These are phyloP conservation scores for Jaltomata sinuosa DNA, from an alignment of 257 asterid genomes.

Conservation along the genomic window DNA sequence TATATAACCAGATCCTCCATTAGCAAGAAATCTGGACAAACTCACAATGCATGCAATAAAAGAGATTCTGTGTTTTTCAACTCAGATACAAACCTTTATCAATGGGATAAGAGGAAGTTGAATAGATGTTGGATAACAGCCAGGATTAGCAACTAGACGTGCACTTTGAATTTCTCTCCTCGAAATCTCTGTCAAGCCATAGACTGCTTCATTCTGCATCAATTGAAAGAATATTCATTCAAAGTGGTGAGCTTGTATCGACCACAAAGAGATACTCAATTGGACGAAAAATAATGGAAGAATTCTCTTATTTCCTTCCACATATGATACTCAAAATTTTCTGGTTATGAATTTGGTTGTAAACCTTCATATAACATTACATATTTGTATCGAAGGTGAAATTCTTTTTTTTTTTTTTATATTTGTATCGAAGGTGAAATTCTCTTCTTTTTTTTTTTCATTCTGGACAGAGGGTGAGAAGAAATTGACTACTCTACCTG, in stretches of 20 bases:
- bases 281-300: neutral
- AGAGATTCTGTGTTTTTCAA: neutral
- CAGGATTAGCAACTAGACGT: constrained; percentile 91
- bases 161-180: constrained; percentile 63
- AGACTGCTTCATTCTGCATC: constrained; percentile 79
- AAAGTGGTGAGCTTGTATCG: neutral
- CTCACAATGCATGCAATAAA: neutral
- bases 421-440: neutral
- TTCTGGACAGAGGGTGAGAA: neutral
- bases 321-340: neutral
- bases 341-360: neutral
- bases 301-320: neutral
- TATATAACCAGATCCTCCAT: neutral
- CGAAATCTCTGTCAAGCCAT: constrained; percentile 83
- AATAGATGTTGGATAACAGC: constrained; percentile 89
- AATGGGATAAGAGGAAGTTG: constrained; percentile 91
- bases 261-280: neutral
- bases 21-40: neutral
- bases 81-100: constrained; percentile 47
- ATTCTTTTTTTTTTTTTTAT: neutral
- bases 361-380: neutral
- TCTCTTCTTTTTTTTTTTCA: neutral
- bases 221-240: neutral
- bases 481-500: constrained; percentile 39
- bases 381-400: neutral